Evolutionary conservation across 176 grass and related monocot genomes (phyloP).

Genomic region (Tillandsia fasciculata): DNA sequence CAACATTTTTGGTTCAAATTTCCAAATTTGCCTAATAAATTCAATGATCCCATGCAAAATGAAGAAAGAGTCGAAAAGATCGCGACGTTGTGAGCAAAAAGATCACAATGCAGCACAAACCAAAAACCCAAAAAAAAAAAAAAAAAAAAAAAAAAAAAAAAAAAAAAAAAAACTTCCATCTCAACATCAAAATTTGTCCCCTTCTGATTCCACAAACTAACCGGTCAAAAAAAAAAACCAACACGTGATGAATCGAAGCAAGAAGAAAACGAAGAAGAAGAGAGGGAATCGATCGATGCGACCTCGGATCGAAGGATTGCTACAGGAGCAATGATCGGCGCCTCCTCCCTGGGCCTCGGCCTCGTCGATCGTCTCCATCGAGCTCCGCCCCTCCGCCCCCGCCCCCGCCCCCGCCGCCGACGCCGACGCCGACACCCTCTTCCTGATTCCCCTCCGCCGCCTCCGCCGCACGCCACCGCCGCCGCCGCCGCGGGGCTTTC

Average conservation of each 20-base stretch:
- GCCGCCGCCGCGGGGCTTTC: constrained; percentile 28
- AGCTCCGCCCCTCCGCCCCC: constrained; percentile 12
- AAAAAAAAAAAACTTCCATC: background rate
- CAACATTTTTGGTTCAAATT: background rate
- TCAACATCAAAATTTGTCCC: background rate
- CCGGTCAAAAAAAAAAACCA: background rate
- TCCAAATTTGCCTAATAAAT: background rate
- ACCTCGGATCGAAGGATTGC: constrained; percentile 62
- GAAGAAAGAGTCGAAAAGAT: background rate
- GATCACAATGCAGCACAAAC: no score
- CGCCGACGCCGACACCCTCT: constrained; percentile 35
- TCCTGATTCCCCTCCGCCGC: constrained; percentile 60
- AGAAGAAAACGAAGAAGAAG: constrained; percentile 11
- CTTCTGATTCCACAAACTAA: background rate
- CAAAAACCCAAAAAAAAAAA: no score
- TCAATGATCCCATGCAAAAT: background rate
- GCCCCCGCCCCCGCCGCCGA: constrained; percentile 36
- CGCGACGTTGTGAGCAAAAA: no score
- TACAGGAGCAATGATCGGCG: constrained; percentile 30
- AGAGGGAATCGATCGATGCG: no score
- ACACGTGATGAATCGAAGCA: background rate
- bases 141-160: background rate
- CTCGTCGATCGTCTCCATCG: constrained; percentile 91
- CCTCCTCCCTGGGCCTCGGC: constrained; percentile 22
- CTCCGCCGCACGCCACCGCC: constrained; percentile 28